Base-by-base conservation (phyloP, 1,139 yeast species). In the Nakaseomyces kungkrabaensis region DNA sequence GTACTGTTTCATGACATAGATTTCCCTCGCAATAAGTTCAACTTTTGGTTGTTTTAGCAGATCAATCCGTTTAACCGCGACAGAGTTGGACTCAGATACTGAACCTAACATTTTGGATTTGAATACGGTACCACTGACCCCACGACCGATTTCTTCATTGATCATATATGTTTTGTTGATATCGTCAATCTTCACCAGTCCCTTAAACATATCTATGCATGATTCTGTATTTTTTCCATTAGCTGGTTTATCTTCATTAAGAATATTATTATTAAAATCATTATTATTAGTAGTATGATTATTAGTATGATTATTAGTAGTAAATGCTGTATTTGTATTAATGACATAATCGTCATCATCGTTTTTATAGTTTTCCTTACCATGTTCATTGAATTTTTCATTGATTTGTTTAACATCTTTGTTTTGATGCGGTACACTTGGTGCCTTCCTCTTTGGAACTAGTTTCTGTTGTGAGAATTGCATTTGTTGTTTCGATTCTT, bases 41-140 rank as follows among this genome's bases (percentile, higher is more conserved):
- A 92, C 90, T 63, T 96, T 78, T 43, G 97, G 96, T 70, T 94
- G 98, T 53, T 85, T 85, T 54, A 86, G 87, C 52, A 92, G 72
- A 62, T 90, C 94, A 92, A 92, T 92, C 70, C 92, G 97, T 68
- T 92, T 92, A 56, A 92, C 88, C 9, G 99, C 99, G 47, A 84
- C 86, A 53, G 13, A 5, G 9, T 38, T 69, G 8, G 13, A 5
- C 31, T 11, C 31, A 25, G 42, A 38, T 38, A n/a, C 25, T 5
- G 7, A 7, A 36, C 10, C 24, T 4, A 25, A 5, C 2, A n/a
- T 11, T n/a, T 4, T 11, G 8, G 42, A 38, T 25, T 38, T 38
- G 31, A 25, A 38, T n/a, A 38, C 42, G 24, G 42, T 68, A 26
- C 76, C 76, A 37, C 71, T 67, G 69, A 80, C 53, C 59, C 67